Percentiles rank a stretch among this genome's conserved stretches.
Conservation (phyloP, 1,139 yeast species). For the Taphrina betulina region DNA sequence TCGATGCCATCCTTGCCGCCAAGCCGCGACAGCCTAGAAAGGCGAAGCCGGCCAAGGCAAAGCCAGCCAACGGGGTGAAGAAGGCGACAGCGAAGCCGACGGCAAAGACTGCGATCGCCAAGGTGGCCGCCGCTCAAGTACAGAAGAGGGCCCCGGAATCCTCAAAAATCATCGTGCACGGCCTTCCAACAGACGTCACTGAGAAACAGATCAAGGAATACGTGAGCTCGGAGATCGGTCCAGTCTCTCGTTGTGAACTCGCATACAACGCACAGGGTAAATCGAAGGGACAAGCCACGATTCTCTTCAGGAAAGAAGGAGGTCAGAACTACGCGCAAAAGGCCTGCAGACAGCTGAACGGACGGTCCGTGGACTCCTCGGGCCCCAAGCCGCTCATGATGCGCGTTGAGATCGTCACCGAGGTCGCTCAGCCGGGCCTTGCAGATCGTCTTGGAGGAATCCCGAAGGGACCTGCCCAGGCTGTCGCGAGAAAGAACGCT, state of each 20-base stretch:
- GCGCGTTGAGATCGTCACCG: constrained; percentile 35
- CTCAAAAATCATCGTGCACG: constrained; percentile 26
- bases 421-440: constrained; percentile 11
- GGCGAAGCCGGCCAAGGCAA: constrained; percentile 32
- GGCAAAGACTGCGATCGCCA: constrained; percentile 9
- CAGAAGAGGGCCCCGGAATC: constrained; percentile 7
- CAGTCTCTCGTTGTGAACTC: constrained; percentile 68
- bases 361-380: constrained; percentile 74
- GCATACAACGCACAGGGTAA: constrained; percentile 84
- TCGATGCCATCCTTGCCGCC: constrained; percentile 88
- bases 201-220: constrained; percentile 60
- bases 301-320: constrained; percentile 64
- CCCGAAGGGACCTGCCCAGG: constrained; percentile 32
- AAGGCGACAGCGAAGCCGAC: constrained; percentile 41
- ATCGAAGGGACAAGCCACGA: constrained; percentile 88
- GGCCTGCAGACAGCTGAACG: constrained; percentile 83
- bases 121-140: not conserved
- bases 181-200: constrained; percentile 31
- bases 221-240: constrained; percentile 84
- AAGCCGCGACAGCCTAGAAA: constrained; percentile 45
- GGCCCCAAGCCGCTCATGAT: constrained; percentile 66
- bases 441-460: constrained; percentile 49
- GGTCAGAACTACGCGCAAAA: constrained; percentile 56
- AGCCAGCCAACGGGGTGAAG: constrained; percentile 34
- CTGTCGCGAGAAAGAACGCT: constrained; percentile 48